Conservation (phyloP, 108 stramenopile genomes). For the Cyclotella cryptica region DNA sequence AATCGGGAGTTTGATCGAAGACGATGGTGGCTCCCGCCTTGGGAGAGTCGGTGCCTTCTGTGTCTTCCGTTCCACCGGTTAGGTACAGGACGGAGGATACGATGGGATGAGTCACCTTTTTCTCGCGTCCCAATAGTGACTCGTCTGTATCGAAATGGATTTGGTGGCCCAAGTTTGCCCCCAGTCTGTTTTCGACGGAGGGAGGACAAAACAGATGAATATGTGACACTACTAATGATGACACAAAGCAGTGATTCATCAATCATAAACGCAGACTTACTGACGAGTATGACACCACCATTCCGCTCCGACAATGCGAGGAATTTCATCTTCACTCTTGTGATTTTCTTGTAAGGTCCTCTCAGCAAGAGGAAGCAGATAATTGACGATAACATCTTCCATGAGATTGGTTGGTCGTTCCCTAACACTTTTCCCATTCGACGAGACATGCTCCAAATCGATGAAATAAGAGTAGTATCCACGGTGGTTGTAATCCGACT, state of each 20-base stretch:
- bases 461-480: constrained; percentile 86
- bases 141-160: constrained; percentile 93
- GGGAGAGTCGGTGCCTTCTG: background rate
- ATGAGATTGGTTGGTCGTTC: constrained; percentile 59
- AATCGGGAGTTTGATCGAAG: constrained; percentile 81
- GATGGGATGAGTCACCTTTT: constrained; percentile 81
- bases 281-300: constrained; percentile 89
- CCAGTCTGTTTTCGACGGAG: constrained; percentile 46
- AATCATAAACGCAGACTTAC: background rate
- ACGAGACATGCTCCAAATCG: constrained; percentile 42
- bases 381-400: constrained; percentile 74
- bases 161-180: constrained; percentile 88
- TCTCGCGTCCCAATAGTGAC: constrained; percentile 62
- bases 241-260: too few species aligned
- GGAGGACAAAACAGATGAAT: too few species aligned
- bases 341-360: constrained; percentile 43
- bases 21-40: constrained; percentile 81
- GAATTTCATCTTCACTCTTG: background rate
- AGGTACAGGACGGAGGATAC: constrained; percentile 82
- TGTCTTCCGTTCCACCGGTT: constrained; percentile 58
- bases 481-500: constrained; percentile 74
- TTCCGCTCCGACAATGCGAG: constrained; percentile 71
- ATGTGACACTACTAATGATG: too few species aligned
- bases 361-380: constrained; percentile 74
- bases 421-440: background rate